Base-by-base conservation (phyloP, 495 filamentous ascomycete genomes). In the Penicillium paradoxum region DNA sequence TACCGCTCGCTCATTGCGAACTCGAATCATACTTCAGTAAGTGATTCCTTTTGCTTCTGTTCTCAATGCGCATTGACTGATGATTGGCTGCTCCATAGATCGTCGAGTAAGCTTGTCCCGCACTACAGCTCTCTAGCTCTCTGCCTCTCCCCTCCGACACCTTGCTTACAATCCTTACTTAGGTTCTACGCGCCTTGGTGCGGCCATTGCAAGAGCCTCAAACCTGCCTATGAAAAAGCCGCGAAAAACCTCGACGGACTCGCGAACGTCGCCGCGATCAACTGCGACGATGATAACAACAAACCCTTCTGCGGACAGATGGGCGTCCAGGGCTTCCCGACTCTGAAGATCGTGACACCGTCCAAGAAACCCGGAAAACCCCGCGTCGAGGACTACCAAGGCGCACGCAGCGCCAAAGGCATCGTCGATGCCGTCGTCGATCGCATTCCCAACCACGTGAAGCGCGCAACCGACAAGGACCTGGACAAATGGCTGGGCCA, bases 181-280 rank as follows among this genome's bases (percentile, higher is more conserved):
- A 91, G 91, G 71, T 97, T 96, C 77, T 97, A 95, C 62, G 89
- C 89, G 7, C 90, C 89, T 32, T 96, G 88, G 95, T 97, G 93
- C 59, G 93, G 93, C 19, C 95, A 98, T 67, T 98, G 93, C 73
- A 77, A 96, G 67, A 96, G 86, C 70, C 84, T 99, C 56, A 90
- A 96, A 70, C 93, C 93, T 0, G 88, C 90, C 47, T 99, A 90
- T 72, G 93, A 97, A 62, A 95, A 96, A 69, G 91, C 85, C 3
- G 95, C 93, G 34, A 88, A 87, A 64, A 87, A 82, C 56, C 84
- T 99, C 41, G 82, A 87, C 15, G 95, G 93, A 7, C 74, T 99
- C 25, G 93, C 90, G 49, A 93, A 96, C 61, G 92, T 97, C 25
- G 95, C 88, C 11, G 93, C 93, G 29, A 78, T 99, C 57, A 89